These are phyloP conservation scores for Asparagopsis taxiformis DNA, from an alignment of 31 red algal genomes.

Conservation along the genomic window DNA sequence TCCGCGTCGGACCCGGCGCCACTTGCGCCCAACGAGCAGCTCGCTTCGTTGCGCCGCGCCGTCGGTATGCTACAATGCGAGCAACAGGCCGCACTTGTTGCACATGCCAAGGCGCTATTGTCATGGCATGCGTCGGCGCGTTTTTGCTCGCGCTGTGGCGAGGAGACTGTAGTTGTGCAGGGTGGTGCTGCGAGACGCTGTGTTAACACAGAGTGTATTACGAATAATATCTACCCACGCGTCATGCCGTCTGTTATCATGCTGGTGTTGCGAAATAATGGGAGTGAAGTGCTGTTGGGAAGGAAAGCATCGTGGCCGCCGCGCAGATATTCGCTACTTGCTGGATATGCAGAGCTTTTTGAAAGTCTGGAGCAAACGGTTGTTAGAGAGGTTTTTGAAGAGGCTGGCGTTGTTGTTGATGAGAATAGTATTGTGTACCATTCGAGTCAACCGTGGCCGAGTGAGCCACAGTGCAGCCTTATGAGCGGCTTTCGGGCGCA, in stretches of 20 bases:
- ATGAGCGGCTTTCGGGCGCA: conserved; percentile 52
- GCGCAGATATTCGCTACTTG: conserved; percentile 74
- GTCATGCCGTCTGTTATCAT: conserved; percentile 81
- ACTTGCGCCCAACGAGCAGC: not conserved
- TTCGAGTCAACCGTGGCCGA: conserved; percentile 63
- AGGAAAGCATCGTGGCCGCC: conserved; percentile 66
- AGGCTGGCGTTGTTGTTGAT: conserved; percentile 71
- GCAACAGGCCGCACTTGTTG: conserved; percentile 35
- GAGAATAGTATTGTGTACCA: conserved; percentile 22
- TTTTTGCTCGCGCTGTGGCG: conserved; percentile 46
- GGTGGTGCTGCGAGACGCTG: conserved; percentile 37
- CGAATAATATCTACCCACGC: conserved; percentile 68
- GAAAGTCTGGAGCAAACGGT: conserved; percentile 82
- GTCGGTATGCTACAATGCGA: conserved; percentile 6
- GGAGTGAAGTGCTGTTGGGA: conserved; percentile 63
- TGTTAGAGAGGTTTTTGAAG: conserved; percentile 76
- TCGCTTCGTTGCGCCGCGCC: conserved; percentile 8
- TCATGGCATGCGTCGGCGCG: conserved; percentile 51
- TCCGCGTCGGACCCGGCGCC: not conserved
- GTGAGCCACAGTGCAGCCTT: conserved; percentile 35
- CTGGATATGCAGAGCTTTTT: conserved; percentile 80
- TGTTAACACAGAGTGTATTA: conserved; percentile 7
- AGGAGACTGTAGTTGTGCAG: conserved; percentile 1
- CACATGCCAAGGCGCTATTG: conserved; percentile 37
- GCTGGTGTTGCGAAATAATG: conserved; percentile 43